phyloP scores from a whole-genome alignment of 805 yeast genomes.

The Kodamaea kaohsiungensis region DNA sequence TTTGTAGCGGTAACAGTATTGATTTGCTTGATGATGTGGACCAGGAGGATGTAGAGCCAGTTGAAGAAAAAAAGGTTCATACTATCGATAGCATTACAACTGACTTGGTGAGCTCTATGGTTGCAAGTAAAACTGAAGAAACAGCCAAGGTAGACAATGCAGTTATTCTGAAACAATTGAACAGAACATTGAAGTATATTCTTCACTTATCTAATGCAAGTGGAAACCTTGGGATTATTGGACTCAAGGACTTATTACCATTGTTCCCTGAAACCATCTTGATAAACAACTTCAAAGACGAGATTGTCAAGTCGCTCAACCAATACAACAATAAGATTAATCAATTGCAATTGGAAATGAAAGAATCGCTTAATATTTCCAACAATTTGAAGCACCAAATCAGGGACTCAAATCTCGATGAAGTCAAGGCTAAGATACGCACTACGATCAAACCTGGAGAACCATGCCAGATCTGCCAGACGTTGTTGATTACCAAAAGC shows the following conservation, averaged over 20 bases:
- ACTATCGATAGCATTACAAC: slow-evolving; percentile 16
- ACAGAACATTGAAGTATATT: slow-evolving; percentile 31
- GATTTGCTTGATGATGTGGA: slow-evolving; percentile 6
- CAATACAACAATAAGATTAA: slow-evolving; percentile 66
- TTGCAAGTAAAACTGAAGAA: slow-evolving; percentile 4
- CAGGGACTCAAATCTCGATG: slow-evolving; percentile 35
- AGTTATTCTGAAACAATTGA: slow-evolving; percentile 19
- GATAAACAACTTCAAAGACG: slow-evolving; percentile 81
- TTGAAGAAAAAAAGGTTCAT: slow-evolving; percentile 1
- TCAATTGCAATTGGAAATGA: slow-evolving; percentile 71
- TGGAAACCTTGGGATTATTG: slow-evolving; percentile 37
- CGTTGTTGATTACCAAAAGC: slow-evolving; percentile 67
- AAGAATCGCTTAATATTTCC: slow-evolving; percentile 63
- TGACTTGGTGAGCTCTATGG: slow-evolving; percentile 10
- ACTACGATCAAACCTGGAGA: slow-evolving; percentile 80
- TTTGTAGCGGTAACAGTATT: slow-evolving; percentile 17
- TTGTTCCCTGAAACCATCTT: slow-evolving; percentile 81
- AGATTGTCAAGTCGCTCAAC: slow-evolving; percentile 77
- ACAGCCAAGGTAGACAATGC: slow-evolving; percentile 20
- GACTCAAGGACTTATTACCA: slow-evolving; percentile 81
- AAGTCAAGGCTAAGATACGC: slow-evolving; percentile 44
- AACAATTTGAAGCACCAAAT: slow-evolving; percentile 61
- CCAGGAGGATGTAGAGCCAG: not conserved
- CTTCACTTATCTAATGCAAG: slow-evolving; percentile 29
- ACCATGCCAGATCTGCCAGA: slow-evolving; percentile 72